Conservation (phyloP, 2,329 filamentous ascomycete genomes). For the Cordyceps javanica region DNA sequence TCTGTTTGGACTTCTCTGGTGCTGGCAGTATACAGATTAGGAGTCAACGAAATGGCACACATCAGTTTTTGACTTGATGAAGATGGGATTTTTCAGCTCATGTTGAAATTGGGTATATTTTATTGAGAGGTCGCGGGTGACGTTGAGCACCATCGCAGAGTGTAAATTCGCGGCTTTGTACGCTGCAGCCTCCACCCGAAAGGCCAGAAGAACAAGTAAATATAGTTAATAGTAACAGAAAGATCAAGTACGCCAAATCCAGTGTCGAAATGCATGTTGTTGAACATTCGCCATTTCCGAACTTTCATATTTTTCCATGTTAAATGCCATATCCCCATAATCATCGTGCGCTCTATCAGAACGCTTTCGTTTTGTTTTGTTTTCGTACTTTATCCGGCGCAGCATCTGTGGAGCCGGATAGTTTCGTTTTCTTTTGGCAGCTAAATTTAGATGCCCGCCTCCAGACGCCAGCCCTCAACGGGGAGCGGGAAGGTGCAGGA, state of each 20-base stretch:
- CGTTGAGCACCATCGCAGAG: slow-evolving; percentile 9
- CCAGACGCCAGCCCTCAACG: slow-evolving; percentile 63
- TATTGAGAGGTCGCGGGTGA: slow-evolving; percentile 3
- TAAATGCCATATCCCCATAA: slow-evolving; percentile 10
- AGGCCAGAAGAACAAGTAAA: not conserved
- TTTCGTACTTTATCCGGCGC: not conserved
- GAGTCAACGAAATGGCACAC: not conserved
- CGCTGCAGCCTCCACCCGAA: not conserved
- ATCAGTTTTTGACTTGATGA: not conserved
- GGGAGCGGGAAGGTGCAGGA: slow-evolving; percentile 88
- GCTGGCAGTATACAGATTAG: not conserved
- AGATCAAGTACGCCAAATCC: slow-evolving; percentile 6
- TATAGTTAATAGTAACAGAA: not conserved
- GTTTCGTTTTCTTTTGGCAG: not conserved
- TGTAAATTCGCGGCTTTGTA: not conserved
- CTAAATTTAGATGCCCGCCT: slow-evolving; percentile 48
- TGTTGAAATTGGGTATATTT: slow-evolving; percentile 12
- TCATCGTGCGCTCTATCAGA: slow-evolving; percentile 1
- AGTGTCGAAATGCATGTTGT: slow-evolving; percentile 13
- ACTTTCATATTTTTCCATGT: slow-evolving; percentile 11
- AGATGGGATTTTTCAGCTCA: not conserved
- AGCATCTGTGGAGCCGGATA: not conserved
- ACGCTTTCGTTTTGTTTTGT: not conserved
- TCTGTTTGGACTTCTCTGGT: not conserved
- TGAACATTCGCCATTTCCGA: slow-evolving; percentile 13